Base-by-base conservation (phyloP, 495 filamentous ascomycete species). In the Alectoria sarmentosa region DNA sequence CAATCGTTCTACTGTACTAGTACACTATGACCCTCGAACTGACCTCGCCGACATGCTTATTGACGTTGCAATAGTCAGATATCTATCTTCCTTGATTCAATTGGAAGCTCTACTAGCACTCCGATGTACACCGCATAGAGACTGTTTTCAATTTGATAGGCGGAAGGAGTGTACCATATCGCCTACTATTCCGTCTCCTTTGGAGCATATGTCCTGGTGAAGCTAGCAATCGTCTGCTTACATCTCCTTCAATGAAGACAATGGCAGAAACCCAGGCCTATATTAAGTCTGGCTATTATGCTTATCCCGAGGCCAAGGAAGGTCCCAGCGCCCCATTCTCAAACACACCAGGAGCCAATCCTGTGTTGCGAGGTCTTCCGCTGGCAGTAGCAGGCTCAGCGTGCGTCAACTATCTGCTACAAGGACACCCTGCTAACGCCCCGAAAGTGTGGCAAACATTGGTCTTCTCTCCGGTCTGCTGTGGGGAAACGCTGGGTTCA, bases 401-500 rank as follows among this genome's bases (percentile, higher is more conserved):
- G 83, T 85, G 76, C 69, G 76, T 71, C 34, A 42, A 14, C 41
- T 38, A 8, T 26, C 13, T 56, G 8, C 13, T 14, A 0, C 32
- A n/a, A 38, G 49, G n/a, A 56, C 4, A 19, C 26, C 52, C 13
- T 58, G 4, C 49, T 54, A 39, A 56, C 59, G 59, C 60, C 63
- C 44, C 19, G 46, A 1, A 55, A 90, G 87, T 26, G 79, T 88
- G 19, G 73, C 83, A 3, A 78, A 79, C 52, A 64, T 88, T 10
- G 71, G 74, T 4, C 78, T 83, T 61, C 60, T 90, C 14, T 82
- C 85, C 60, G 77, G 73, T 65, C 73, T 84, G 60, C 79, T 91
- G 67, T 96, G 88, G 89, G 74, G 69, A 55, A 93, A 91, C 76
- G 90, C 90, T 36, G 86, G 87, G 28, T 91, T 97, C 66, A 79